These are phyloP conservation scores for Saccharomycopsis schoenii DNA, from an alignment of 805 yeast species.

Conservation along the genomic window DNA sequence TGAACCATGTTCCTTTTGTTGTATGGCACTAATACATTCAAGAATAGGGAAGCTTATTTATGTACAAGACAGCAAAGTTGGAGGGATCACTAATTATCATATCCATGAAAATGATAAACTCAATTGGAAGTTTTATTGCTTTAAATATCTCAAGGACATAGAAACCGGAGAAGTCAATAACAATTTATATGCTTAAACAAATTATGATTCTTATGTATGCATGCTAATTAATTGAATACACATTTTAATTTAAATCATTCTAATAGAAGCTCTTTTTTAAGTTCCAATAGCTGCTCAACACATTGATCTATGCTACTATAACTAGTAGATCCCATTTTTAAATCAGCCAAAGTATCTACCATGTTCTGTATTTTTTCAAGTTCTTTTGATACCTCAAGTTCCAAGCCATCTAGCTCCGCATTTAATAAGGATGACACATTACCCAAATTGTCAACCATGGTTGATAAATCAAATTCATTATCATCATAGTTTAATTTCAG, in stretches of 20 bases:
- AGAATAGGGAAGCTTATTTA: conserved; percentile 64
- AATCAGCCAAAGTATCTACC: conserved; percentile 5
- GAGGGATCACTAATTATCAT: conserved; percentile 53
- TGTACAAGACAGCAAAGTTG: conserved; percentile 42
- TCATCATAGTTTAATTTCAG: neutral
- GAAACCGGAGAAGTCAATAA: neutral
- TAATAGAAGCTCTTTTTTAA: neutral
- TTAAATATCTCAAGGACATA: conserved; percentile 43
- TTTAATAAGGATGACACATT: neutral
- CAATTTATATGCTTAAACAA: neutral
- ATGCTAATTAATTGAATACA: neutral
- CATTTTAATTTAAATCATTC: neutral
- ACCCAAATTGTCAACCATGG: neutral
- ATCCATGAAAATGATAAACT: conserved; percentile 66
- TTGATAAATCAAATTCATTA: neutral
- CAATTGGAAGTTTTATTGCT: conserved; percentile 83
- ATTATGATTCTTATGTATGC: neutral
- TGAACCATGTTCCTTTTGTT: conserved; percentile 95
- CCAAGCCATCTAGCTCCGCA: neutral
- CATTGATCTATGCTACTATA: conserved; percentile 3
- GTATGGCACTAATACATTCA: conserved; percentile 93
- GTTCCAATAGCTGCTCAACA: neutral
- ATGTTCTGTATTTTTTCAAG: neutral
- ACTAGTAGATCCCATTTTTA: conserved; percentile 2
- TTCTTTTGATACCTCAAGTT: neutral